phyloP scores from a whole-genome alignment of 306 rosid genomes.

The Castanopsis chinensis region DNA sequence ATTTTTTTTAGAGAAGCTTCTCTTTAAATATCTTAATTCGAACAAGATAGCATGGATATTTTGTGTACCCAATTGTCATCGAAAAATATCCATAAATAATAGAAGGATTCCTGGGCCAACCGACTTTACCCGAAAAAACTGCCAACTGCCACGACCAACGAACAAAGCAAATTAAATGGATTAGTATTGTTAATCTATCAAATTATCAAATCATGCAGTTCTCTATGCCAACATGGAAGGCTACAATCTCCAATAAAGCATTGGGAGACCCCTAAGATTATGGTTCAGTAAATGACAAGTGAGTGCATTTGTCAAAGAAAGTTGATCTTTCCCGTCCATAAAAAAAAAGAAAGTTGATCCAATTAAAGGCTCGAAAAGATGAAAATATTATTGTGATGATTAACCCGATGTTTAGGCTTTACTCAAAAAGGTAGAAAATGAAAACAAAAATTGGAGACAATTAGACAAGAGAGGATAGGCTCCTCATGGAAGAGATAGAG shows the following conservation, averaged over 20 bases:
- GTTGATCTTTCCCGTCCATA: no score
- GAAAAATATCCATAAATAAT: slow-evolving; percentile 31
- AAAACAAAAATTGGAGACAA: neutral
- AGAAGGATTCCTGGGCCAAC: slow-evolving; percentile 37
- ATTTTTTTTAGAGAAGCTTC: neutral
- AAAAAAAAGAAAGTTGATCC: neutral
- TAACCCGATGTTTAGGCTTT: neutral
- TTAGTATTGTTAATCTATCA: slow-evolving; percentile 15
- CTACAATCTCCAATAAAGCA: slow-evolving; percentile 30
- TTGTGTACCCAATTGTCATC: slow-evolving; percentile 33
- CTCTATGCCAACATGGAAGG: slow-evolving; percentile 19
- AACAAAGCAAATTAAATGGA: slow-evolving; percentile 18
- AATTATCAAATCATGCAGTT: slow-evolving; percentile 30
- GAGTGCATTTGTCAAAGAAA: slow-evolving; percentile 31
- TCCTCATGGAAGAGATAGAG: neutral
- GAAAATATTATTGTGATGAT: neutral
- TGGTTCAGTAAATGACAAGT: neutral
- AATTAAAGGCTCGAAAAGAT: neutral
- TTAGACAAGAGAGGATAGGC: neutral
- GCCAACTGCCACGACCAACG: slow-evolving; percentile 53
- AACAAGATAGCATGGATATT: slow-evolving; percentile 16
- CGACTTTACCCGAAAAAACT: slow-evolving; percentile 69
- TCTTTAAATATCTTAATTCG: slow-evolving; percentile 11
- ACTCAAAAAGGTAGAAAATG: neutral
- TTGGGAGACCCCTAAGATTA: slow-evolving; percentile 1